Evolutionary conservation across 1,284 basidiomycete genomes (phyloP).

Genomic region (Pyrrhoderma lamaoense): DNA sequence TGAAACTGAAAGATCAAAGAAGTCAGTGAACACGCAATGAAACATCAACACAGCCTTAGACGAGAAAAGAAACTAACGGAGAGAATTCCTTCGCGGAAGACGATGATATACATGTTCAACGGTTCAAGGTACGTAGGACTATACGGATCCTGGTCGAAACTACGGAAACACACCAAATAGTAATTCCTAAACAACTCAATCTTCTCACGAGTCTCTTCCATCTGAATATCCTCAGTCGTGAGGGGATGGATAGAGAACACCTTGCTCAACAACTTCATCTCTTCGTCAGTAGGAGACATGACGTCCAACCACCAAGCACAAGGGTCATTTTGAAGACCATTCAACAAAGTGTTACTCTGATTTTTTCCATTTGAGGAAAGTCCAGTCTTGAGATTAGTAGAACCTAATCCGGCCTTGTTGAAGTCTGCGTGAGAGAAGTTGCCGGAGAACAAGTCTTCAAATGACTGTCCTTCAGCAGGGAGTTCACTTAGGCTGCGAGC

Average conservation of each 20-base stretch:
- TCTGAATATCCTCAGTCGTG: constrained; percentile 98
- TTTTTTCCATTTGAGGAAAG: constrained; percentile 1
- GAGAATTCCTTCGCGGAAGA: constrained; percentile 96
- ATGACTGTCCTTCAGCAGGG: constrained; percentile 89
- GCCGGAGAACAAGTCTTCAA: constrained; percentile 78
- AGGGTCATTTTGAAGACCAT: constrained; percentile 31
- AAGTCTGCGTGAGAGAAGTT: background rate
- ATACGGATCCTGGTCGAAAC: constrained; percentile 98
- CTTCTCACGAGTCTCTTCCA: constrained; percentile 99
- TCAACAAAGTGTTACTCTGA: background rate
- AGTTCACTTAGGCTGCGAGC: constrained; percentile 89
- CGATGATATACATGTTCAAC: constrained; percentile 99
- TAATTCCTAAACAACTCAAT: constrained; percentile 99
- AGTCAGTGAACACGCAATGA: background rate
- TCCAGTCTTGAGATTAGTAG: too few species aligned
- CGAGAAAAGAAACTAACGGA: constrained; percentile 49
- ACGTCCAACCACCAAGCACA: constrained; percentile 99
- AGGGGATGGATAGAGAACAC: constrained; percentile 97
- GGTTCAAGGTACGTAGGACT: constrained; percentile 97
- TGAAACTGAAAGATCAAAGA: constrained; percentile 67
- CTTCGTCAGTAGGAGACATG: constrained; percentile 90
- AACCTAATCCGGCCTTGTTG: background rate
- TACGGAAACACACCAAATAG: constrained; percentile 98
- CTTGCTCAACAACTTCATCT: constrained; percentile 96
- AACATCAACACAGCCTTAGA: too few species aligned